These are phyloP conservation scores for Ramaria rubella DNA, from an alignment of 768 basidiomycete genomes.

Conservation along the genomic window DNA sequence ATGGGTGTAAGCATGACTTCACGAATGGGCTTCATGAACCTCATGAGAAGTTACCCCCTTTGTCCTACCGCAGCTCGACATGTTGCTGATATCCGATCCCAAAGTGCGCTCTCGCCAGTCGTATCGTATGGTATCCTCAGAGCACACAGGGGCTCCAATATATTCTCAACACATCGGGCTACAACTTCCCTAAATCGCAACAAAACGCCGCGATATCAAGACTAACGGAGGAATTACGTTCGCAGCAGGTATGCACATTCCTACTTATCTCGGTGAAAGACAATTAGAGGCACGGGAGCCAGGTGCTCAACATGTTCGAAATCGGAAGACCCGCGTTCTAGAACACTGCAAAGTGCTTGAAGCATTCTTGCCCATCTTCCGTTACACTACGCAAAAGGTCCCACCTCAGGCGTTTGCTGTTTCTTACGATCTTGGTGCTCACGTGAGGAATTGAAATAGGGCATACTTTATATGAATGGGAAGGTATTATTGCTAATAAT, in stretches of 20 bases:
- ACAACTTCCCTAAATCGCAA: constrained; percentile 20
- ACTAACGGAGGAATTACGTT: constrained; percentile 16
- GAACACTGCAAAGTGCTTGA: constrained; percentile 19
- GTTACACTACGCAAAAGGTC: constrained; percentile 13
- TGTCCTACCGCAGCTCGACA: neutral
- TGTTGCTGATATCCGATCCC: neutral
- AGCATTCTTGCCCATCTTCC: constrained; percentile 22
- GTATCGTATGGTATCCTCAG: neutral
- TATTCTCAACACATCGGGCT: constrained; percentile 23
- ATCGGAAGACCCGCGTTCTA: constrained; percentile 26
- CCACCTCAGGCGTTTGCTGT: neutral
- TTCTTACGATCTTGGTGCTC: too few species aligned
- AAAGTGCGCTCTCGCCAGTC: neutral
- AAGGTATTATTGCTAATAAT: neutral
- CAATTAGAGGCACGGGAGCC: neutral
- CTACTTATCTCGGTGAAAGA: neutral
- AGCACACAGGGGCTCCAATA: constrained; percentile 18
- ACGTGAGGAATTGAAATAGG: too few species aligned
- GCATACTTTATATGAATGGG: neutral
- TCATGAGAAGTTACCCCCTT: neutral
- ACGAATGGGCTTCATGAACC: neutral
- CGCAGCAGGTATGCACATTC: constrained; percentile 12
- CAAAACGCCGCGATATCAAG: neutral
- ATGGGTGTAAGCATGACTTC: too few species aligned
- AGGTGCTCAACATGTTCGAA: constrained; percentile 24